Conservation (phyloP, 805 yeast species). For the Wickerhamiella occidentalis region DNA sequence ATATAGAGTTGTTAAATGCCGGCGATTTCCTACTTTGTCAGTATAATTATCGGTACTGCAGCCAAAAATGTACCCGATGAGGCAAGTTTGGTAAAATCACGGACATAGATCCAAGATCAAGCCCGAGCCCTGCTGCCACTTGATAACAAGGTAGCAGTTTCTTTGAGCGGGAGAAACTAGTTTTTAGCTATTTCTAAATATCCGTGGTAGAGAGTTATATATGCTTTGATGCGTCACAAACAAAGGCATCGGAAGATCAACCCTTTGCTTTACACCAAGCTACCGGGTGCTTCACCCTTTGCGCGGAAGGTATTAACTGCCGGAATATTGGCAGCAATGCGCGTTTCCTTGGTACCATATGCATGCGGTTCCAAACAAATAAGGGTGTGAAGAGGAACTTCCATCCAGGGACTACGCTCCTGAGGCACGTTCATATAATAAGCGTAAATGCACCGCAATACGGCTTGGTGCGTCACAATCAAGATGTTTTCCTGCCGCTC, state of each 20-base stretch:
- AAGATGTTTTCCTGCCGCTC: slow-evolving; percentile 94
- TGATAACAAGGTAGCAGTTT: no score
- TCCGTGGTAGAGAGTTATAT: no score
- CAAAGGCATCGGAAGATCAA: no score
- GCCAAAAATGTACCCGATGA: no score
- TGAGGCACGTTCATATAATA: slow-evolving; percentile 98
- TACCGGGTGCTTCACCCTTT: slow-evolving; percentile 50
- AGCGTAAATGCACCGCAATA: slow-evolving; percentile 88
- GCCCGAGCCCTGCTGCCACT: no score
- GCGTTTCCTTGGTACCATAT: slow-evolving; percentile 72
- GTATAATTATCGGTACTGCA: neutral
- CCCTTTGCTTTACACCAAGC: neutral
- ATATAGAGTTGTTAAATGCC: neutral
- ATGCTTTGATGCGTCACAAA: neutral
- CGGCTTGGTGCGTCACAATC: slow-evolving; percentile 96
- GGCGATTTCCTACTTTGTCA: neutral
- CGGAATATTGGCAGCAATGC: slow-evolving; percentile 91
- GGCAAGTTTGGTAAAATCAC: no score
- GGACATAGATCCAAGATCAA: no score
- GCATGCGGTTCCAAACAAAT: slow-evolving; percentile 94
- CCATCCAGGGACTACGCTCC: slow-evolving; percentile 98
- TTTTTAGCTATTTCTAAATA: no score
- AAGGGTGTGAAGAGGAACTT: slow-evolving; percentile 89
- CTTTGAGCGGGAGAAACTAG: no score
- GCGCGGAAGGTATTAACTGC: slow-evolving; percentile 96